Base-by-base conservation (phyloP, 2,329 filamentous ascomycete species). In the Claviceps sp. region DNA sequence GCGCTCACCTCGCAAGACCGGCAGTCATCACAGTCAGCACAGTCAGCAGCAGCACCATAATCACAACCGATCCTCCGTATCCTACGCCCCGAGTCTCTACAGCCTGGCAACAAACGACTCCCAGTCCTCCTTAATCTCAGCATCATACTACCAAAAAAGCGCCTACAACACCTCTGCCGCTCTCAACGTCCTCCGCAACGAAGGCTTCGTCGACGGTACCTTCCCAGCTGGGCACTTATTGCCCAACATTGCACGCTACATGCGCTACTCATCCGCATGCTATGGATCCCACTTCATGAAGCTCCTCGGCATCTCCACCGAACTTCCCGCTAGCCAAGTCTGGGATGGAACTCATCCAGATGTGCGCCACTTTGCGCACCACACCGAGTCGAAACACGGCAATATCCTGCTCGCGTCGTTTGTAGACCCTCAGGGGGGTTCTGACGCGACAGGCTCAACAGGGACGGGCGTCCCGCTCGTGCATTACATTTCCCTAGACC, bases 401-500 rank as follows among this genome's bases (percentile, higher is more conserved):
- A 82, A 75, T 49, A 76, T 85, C 46, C 68, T 88, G 1, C 67
- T 88, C 2, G 83, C 84, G 0, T 87, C 84, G 0, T 87, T 85
- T 60, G 78, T 85, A 42, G 84, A 88, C 59, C 75, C 80, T 2
- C 76, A 83, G 51, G 84, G 84, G 34, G 82, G 82, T 3, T 77
- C 81, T 2, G 82, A 85, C 59, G 74, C 78, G 0, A 75, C 76
- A 3, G 83, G 84, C 1, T 75, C 80, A 22, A 84, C 79, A 1
- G 78, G 78, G 39, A 82, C 79, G 0, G 82, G 82, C 0, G 76
- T 86, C 52, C 84, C 84, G 1, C 71, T 88, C 17, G 83, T 87
- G 2, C 84, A 88, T 64, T 88, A 86, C 58, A 78, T 88, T 39
- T 82, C 82, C 1, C 68, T 88, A 0, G 84, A 88, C 57, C 82